Evolutionary conservation across 2,329 filamentous ascomycete species (phyloP).

Genomic region (Chrysoporthe austroafricana): DNA sequence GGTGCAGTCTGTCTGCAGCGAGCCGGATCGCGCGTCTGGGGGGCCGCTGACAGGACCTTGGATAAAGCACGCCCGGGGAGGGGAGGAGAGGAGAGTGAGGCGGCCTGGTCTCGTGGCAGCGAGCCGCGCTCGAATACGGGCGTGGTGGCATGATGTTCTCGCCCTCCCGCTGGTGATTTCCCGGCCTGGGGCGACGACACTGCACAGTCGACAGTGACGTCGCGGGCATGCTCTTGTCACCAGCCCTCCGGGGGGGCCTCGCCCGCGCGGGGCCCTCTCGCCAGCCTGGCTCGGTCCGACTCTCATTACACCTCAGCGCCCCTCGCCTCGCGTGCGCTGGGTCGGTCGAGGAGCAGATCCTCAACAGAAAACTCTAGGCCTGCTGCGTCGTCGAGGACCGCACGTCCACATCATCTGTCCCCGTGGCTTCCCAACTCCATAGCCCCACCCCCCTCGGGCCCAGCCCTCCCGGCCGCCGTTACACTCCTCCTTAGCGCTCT

Average conservation of each 20-base stretch:
- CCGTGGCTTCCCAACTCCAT: background rate
- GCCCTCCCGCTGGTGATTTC: background rate
- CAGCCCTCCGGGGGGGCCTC: too few relatives aligned
- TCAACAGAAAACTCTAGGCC: background rate
- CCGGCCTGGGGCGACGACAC: background rate
- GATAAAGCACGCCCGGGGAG: too few relatives aligned
- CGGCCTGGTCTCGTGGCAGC: background rate
- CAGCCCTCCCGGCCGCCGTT: background rate
- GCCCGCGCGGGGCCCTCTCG: too few relatives aligned
- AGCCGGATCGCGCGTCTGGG: background rate
- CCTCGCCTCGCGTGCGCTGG: background rate
- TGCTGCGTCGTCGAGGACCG: background rate
- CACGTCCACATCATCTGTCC: background rate
- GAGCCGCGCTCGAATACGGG: background rate
- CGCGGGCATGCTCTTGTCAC: too few relatives aligned
- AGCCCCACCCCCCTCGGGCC: background rate
- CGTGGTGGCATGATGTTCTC: background rate
- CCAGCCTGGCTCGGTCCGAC: background rate
- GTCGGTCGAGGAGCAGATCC: background rate
- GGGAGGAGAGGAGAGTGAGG: background rate
- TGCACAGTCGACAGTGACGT: background rate
- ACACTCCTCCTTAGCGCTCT: background rate
- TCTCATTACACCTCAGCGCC: too few relatives aligned
- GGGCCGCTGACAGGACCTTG: background rate
- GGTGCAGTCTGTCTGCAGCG: background rate